phyloP scores from a whole-genome alignment of 164 flowering plant species.

The Macadamia integrifolia region DNA sequence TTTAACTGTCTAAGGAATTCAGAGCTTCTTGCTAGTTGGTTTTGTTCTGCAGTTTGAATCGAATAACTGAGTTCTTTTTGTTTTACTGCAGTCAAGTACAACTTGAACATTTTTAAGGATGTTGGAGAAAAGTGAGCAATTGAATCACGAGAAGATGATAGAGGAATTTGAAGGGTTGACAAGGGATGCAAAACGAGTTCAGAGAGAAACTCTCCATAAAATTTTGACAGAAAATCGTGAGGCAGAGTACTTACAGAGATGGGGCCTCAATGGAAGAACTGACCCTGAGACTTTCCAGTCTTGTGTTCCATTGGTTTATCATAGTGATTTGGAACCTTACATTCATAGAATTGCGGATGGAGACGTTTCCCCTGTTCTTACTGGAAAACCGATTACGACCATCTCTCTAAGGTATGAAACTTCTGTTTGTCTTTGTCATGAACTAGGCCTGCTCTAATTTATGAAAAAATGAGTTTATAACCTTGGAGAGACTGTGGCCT shows the following conservation, averaged over 20 bases:
- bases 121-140: constrained; percentile 53
- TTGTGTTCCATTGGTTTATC: constrained; percentile 63
- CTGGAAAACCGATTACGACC: constrained; percentile 66
- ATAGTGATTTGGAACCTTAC: constrained; percentile 66
- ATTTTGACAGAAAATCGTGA: constrained; percentile 67
- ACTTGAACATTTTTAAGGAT: constrained; percentile 21
- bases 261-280: constrained; percentile 75
- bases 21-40: neutral
- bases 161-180: constrained; percentile 74
- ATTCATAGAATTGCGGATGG: constrained; percentile 75
- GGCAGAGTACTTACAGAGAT: constrained; percentile 57
- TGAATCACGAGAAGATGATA: constrained; percentile 41
- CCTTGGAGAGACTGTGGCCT: neutral
- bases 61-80: neutral
- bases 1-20: neutral
- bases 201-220: constrained; percentile 56
- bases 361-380: constrained; percentile 55
- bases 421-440: neutral
- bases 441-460: neutral
- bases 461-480: neutral
- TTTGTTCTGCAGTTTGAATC: neutral
- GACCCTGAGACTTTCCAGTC: constrained; percentile 65
- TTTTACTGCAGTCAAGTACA: neutral
- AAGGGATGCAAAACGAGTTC: constrained; percentile 58
- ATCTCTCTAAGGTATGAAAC: constrained; percentile 61